A percentile compares a stretch with the other conserved stretches of the same genome.
Evolutionary conservation across 306 rosid genomes (phyloP).

Genomic region (Ammopiptanthus mongolicus): DNA sequence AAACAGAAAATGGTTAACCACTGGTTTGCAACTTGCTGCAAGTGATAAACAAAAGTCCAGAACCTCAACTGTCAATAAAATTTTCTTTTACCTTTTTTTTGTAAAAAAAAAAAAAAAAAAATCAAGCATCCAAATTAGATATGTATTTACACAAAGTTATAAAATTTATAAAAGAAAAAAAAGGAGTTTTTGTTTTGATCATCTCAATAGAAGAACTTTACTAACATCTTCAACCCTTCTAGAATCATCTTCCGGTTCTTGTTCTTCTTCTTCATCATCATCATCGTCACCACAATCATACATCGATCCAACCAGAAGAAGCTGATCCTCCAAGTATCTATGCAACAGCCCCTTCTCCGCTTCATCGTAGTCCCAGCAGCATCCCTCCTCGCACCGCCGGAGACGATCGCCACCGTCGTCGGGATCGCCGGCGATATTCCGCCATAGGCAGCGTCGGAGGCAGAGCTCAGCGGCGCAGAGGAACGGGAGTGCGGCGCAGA

Average conservation of each 20-base stretch:
- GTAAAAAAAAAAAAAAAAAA: not conserved
- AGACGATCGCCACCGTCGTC: slow-evolving; percentile 23
- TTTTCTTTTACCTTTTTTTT: not conserved
- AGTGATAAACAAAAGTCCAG: not conserved
- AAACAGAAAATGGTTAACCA: not conserved
- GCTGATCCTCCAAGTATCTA: slow-evolving; percentile 41
- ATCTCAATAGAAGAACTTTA: slow-evolving; percentile 23
- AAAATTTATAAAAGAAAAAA: not conserved
- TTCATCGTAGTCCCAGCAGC: not conserved
- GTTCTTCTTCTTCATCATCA: not conserved
- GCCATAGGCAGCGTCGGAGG: slow-evolving; percentile 21
- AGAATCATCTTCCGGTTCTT: slow-evolving; percentile 9
- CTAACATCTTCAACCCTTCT: slow-evolving; percentile 1
- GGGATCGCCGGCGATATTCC: not conserved
- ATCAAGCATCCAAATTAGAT: not conserved
- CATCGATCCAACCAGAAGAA: slow-evolving; percentile 39
- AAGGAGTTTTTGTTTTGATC: not conserved
- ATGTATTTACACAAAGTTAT: slow-evolving; percentile 2
- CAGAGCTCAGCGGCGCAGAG: slow-evolving; percentile 34
- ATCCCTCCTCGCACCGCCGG: slow-evolving; percentile 34
- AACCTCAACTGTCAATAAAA: not conserved
- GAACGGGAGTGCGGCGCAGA: slow-evolving; percentile 25
- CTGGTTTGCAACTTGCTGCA: not conserved
- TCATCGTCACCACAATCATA: slow-evolving; percentile 33
- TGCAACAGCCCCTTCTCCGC: slow-evolving; percentile 36